These are phyloP conservation scores for Macrophomina tecta DNA, from an alignment of 2,329 filamentous ascomycete species.

Conservation along the genomic window DNA sequence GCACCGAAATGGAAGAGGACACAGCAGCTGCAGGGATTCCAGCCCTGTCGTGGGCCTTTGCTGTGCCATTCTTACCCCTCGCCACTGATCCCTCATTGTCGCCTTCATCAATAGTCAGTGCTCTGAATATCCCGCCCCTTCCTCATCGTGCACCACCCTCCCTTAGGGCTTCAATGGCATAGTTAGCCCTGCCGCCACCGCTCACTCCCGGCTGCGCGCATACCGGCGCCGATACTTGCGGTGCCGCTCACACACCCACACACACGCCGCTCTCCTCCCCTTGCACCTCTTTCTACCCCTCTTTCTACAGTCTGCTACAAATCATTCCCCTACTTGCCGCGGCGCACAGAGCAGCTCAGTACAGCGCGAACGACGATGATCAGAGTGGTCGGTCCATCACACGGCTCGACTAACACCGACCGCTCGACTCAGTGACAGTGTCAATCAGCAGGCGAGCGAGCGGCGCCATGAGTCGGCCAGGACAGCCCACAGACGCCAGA, in stretches of 20 bases:
- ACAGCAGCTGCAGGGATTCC: background rate
- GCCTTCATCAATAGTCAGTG: constrained; percentile 2
- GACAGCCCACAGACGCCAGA: constrained; percentile 8
- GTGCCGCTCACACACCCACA: background rate
- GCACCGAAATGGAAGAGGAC: background rate
- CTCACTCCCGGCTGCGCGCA: constrained; percentile 1
- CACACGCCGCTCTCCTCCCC: constrained; percentile 14
- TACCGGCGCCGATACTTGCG: constrained; percentile 9
- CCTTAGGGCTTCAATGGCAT: constrained; percentile 5
- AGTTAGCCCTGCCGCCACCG: constrained; percentile 14
- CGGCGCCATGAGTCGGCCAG: constrained; percentile 9
- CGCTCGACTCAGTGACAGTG: constrained; percentile 8
- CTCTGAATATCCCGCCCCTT: background rate
- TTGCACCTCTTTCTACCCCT: constrained; percentile 9
- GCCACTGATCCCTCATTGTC: constrained; percentile 16
- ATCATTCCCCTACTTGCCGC: background rate
- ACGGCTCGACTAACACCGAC: background rate
- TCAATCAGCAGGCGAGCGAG: constrained; percentile 17
- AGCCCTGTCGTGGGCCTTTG: background rate
- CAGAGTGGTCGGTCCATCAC: constrained; percentile 7
- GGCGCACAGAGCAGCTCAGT: constrained; percentile 13
- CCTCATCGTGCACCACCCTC: constrained; percentile 16
- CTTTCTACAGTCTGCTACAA: constrained; percentile 1
- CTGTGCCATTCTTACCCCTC: constrained; percentile 5
- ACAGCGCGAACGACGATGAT: constrained; percentile 4